Base-by-base conservation (phyloP, 108 stramenopile species). In the Pelagomonas calceolata region DNA sequence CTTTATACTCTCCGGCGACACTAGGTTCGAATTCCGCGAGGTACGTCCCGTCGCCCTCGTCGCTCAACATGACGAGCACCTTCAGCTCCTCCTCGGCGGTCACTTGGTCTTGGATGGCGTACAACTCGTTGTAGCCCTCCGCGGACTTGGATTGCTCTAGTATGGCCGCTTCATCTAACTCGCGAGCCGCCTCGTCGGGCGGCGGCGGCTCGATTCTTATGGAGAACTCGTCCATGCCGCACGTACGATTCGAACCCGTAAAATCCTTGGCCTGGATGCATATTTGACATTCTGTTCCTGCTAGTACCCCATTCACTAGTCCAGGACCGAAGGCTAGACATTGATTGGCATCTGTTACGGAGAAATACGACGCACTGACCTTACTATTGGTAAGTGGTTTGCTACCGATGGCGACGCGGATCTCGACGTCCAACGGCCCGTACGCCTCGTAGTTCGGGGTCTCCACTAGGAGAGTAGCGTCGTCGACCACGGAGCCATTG, bases 261-360 rank as follows among this genome's bases (percentile, higher is more conserved):
- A 67, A 73, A 75, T 91, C 91, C 21, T 84, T 82, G 30, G 91
- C 88, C 45, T 87, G 88, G 46, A 91, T 86, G 34, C 87, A 68
- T 67, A 91, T 87, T 30, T 68, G 39, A 16, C 83, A 75, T n/a
- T 79, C 78, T 29, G 37, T 67, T n/a, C 71, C 80, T 31, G 82
- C 73, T 15, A 73, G 79, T 26, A 66, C 69, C 29, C 87, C 85
- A n/a, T 70, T 34, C 15, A 88, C 72, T n/a, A 90, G 73, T 14
- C 90, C 88, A 15, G 88, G 87, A 0, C 91, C 91, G 67, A 89
- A 92, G 66, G 88, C 88, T 18, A 92, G 76, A 30, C 84, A 85
- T 63, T 79, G 69, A 26, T 46, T 72, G 30, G 82, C 82, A 63
- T 82, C 82, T 15, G 88, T 88, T 21, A 92, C 91, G 36, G 86